Evolutionary conservation across 164 flowering plant species (phyloP).

Genomic region (Stephania yunnanensis): DNA sequence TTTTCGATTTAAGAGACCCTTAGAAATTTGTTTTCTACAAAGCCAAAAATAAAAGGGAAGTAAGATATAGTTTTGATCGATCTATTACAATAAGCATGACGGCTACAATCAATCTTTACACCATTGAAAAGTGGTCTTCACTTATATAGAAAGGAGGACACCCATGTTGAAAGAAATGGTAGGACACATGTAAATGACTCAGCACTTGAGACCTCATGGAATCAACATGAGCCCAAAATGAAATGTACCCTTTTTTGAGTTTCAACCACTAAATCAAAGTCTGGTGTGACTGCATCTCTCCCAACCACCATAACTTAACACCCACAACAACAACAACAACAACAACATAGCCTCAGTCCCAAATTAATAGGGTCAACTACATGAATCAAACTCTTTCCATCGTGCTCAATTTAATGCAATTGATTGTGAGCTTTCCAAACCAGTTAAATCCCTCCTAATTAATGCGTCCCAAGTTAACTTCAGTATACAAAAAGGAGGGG

Average conservation of each 20-base stretch:
- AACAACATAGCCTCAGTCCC: no score
- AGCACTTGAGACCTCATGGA: not conserved
- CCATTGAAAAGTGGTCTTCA: not conserved
- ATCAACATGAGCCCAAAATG: not conserved
- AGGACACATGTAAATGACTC: slow-evolving; percentile 2
- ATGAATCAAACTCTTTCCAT: no score
- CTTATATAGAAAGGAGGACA: not conserved
- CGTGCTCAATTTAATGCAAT: no score
- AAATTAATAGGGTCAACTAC: no score
- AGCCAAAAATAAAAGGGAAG: not conserved
- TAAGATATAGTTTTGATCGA: not conserved
- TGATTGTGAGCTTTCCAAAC: no score
- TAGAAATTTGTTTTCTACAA: not conserved
- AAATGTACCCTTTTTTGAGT: not conserved
- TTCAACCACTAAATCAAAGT: slow-evolving; percentile 1
- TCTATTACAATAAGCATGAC: not conserved
- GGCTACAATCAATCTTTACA: not conserved
- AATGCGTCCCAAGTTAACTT: no score
- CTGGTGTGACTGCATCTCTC: not conserved
- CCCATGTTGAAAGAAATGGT: not conserved
- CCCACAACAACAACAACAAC: not conserved
- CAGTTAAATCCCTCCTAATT: no score
- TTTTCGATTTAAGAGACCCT: not conserved
- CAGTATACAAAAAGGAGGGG: no score
- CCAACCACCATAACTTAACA: not conserved